These are phyloP conservation scores for Vicia villosa DNA, from an alignment of 306 rosid genomes.

Conservation along the genomic window DNA sequence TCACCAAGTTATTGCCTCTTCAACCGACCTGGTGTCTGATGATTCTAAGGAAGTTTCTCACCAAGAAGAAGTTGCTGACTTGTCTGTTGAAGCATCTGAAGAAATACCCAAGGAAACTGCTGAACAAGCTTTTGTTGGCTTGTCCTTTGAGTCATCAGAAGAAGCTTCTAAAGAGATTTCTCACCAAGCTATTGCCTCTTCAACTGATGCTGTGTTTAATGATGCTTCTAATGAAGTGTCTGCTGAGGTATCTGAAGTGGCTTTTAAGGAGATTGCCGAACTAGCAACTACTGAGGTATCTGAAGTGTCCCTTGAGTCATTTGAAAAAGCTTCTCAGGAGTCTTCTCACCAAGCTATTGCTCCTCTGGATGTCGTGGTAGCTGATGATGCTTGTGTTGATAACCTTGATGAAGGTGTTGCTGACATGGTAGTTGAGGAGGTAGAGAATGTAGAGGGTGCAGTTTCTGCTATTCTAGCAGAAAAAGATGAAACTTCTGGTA, in stretches of 20 bases:
- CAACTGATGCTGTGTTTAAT: neutral
- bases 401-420: neutral
- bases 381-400: too few species aligned
- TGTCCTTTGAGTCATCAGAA: neutral
- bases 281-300: too few species aligned
- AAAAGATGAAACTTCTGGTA: constrained; percentile 5
- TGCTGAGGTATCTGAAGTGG: too few species aligned
- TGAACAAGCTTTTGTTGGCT: neutral
- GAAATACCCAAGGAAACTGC: neutral
- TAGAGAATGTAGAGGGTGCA: neutral
- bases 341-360: neutral
- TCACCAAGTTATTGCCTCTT: neutral
- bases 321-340: too few species aligned
- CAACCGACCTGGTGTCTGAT: neutral
- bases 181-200: neutral
- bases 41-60: neutral
- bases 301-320: too few species aligned
- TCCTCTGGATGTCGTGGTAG: too few species aligned
- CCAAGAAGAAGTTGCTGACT: neutral
- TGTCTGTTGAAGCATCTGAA: neutral
- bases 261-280: too few species aligned
- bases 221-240: neutral
- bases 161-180: neutral
- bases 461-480: neutral
- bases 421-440: neutral